Conservation (phyloP, 441 rosid species). For the Euphorbia celastroides region DNA sequence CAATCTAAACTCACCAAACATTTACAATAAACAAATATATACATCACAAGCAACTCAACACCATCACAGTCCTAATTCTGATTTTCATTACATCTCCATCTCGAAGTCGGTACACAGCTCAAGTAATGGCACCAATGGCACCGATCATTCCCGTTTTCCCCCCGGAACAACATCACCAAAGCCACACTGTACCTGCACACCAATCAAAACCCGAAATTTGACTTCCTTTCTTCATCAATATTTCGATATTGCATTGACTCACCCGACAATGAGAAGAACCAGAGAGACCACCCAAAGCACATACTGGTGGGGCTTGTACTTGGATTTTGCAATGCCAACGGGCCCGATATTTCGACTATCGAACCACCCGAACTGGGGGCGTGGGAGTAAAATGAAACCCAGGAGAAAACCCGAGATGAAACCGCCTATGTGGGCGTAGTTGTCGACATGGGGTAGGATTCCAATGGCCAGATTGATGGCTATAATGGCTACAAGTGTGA, state of each 20-base stretch:
- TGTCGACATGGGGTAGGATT: conserved; percentile 88
- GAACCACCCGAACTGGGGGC: conserved; percentile 71
- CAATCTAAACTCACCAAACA: conserved; percentile 1
- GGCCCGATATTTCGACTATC: conserved; percentile 37
- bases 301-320: conserved; percentile 61
- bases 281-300: conserved; percentile 40
- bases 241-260: conserved; percentile 17
- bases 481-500: conserved; percentile 55
- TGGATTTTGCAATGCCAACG: conserved; percentile 41
- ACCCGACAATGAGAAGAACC: conserved; percentile 51
- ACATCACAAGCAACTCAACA: no score
- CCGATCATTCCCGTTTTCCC: conserved; percentile 51
- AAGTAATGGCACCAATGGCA: conserved; percentile 81
- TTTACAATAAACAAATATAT: conserved; percentile 11
- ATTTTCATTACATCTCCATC: conserved; percentile 56
- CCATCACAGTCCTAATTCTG: not conserved
- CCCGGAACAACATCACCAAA: conserved; percentile 60
- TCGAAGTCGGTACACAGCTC: conserved; percentile 60
- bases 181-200: conserved; percentile 44
- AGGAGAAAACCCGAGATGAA: conserved; percentile 75
- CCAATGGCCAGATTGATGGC: conserved; percentile 75
- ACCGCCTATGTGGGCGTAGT: conserved; percentile 95
- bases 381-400: conserved; percentile 64
- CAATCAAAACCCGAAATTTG: not conserved
- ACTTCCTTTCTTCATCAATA: not conserved